Conservation (phyloP, 2,329 filamentous ascomycete species). For the Rosellinia necatrix region DNA sequence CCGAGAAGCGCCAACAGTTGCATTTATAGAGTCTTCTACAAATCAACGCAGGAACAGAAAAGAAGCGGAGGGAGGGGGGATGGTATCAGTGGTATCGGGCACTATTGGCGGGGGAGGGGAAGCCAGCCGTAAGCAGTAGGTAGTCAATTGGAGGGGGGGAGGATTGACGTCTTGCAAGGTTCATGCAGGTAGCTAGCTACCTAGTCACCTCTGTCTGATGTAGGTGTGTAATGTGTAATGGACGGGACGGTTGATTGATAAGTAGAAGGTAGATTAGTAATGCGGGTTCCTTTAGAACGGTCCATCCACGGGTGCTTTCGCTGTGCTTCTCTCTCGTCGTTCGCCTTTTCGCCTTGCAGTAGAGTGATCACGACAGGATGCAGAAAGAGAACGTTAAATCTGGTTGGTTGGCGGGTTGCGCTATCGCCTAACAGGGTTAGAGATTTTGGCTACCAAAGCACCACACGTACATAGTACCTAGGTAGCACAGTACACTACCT, state of each 20-base stretch:
- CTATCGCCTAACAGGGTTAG: too few species aligned
- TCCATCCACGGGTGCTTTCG: background rate
- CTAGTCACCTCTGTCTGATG: background rate
- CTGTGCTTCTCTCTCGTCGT: background rate
- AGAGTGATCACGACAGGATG: constrained; percentile 15
- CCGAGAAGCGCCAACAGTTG: constrained; percentile 26
- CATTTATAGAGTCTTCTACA: constrained; percentile 21
- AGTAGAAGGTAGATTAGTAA: constrained; percentile 18
- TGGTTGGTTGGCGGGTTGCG: constrained; percentile 7
- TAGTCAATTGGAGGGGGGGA: too few species aligned
- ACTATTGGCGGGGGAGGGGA: constrained; percentile 14
- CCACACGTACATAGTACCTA: too few species aligned
- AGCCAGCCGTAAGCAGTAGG: constrained; percentile 2
- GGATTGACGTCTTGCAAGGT: constrained; percentile 9
- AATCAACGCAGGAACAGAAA: background rate
- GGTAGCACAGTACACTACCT: too few species aligned
- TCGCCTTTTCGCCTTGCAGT: constrained; percentile 2
- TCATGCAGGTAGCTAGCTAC: background rate
- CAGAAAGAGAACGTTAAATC: too few species aligned
- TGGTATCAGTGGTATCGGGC: background rate
- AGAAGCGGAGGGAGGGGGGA: background rate
- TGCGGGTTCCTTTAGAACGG: too few species aligned
- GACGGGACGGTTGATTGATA: constrained; percentile 11
- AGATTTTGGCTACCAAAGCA: too few species aligned
- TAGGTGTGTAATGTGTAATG: background rate